phyloP scores from a whole-genome alignment of 495 filamentous ascomycete genomes.

The Lichina pygmaea region DNA sequence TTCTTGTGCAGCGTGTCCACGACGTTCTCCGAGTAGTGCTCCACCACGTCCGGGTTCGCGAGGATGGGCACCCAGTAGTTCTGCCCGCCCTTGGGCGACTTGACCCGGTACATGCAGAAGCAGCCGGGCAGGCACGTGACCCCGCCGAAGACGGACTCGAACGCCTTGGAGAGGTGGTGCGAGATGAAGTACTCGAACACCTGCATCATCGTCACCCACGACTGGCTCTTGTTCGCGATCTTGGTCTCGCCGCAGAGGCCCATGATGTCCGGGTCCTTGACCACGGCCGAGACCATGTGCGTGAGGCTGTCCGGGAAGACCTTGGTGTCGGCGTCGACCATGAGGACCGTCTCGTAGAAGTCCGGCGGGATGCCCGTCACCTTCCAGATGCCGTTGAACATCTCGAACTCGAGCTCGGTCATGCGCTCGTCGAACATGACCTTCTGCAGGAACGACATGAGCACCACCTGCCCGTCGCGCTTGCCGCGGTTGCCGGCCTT shows the following conservation, averaged over 20 bases:
- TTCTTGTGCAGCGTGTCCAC: constrained; percentile 98
- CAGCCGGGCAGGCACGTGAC: constrained; percentile 97
- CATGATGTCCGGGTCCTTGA: constrained; percentile 98
- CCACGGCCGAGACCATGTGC: constrained; percentile 98
- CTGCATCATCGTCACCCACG: constrained; percentile 95
- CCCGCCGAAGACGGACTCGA: constrained; percentile 96
- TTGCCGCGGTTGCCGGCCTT: constrained; percentile 97
- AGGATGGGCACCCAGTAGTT: constrained; percentile 99
- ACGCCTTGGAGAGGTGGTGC: constrained; percentile 86
- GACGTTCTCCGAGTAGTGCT: constrained; percentile 97
- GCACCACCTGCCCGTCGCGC: constrained; percentile 91
- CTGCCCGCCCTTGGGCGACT: constrained; percentile 90
- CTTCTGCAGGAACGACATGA: constrained; percentile 99
- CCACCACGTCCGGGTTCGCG: constrained; percentile 93
- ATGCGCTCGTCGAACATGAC: constrained; percentile 99
- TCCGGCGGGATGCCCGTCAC: constrained; percentile 93
- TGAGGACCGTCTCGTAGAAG: constrained; percentile 89
- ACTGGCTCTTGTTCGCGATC: constrained; percentile 90
- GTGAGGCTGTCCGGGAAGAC: constrained; percentile 95
- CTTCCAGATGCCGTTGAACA: constrained; percentile 98
- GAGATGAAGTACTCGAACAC: constrained; percentile 99
- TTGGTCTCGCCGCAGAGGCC: constrained; percentile 97
- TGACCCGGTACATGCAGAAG: constrained; percentile 99
- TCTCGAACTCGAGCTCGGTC: constrained; percentile 99
- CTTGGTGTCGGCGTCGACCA: constrained; percentile 98